Evolutionary conservation across 495 filamentous ascomycete genomes (phyloP).

Genomic region (Trichoderma reesei): DNA sequence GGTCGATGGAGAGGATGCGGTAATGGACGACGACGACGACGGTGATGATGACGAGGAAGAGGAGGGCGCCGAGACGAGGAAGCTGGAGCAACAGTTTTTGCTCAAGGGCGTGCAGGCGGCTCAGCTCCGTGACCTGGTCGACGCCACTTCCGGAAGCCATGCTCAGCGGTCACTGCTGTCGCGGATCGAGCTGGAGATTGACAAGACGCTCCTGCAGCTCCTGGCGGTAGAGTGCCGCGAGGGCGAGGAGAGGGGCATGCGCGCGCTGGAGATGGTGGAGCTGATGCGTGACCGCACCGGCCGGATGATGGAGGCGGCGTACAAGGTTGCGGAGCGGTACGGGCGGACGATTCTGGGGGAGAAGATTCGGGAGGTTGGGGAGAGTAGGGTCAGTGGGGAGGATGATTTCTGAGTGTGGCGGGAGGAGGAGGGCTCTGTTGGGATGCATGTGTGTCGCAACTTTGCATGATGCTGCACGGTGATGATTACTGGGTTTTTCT

Average conservation of each 20-base stretch:
- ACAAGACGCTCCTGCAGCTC: constrained; percentile 83
- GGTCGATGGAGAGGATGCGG: constrained; percentile 25
- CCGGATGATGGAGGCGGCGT: constrained; percentile 76
- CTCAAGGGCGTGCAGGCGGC: constrained; percentile 60
- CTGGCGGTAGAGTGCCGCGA: constrained; percentile 83
- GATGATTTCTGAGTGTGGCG: constrained; percentile 17
- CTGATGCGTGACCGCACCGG: constrained; percentile 71
- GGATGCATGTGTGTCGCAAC: too few species aligned
- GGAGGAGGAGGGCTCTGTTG: neutral
- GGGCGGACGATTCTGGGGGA: constrained; percentile 65
- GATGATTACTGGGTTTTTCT: too few species aligned
- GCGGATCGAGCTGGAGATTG: constrained; percentile 65
- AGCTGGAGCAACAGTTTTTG: constrained; percentile 69
- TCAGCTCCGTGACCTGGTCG: constrained; percentile 61
- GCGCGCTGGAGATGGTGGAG: constrained; percentile 72
- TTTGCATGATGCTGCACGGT: too few species aligned
- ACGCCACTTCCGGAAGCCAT: constrained; percentile 45
- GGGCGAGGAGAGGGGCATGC: constrained; percentile 87
- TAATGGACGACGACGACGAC: constrained; percentile 22
- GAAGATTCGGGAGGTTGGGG: constrained; percentile 75
- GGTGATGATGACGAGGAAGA: constrained; percentile 21
- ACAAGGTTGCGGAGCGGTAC: constrained; percentile 74
- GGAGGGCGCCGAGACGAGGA: constrained; percentile 26
- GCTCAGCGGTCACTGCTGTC: constrained; percentile 59
- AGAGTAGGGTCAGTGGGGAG: constrained; percentile 50